phyloP scores from a whole-genome alignment of 2,329 filamentous ascomycete species.

The Emydomyces testavorans region DNA sequence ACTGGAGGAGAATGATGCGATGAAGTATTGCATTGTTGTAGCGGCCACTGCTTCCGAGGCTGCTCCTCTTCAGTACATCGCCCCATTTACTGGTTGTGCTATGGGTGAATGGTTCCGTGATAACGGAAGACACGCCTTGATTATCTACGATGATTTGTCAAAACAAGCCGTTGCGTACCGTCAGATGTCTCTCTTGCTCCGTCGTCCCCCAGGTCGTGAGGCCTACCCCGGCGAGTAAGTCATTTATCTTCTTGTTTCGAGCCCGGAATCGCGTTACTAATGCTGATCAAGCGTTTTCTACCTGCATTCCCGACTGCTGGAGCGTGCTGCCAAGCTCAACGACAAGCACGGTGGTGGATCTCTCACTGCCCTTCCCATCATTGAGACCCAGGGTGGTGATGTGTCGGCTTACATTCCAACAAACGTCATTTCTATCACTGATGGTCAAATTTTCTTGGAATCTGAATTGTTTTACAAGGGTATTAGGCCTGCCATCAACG shows the following conservation, averaged over 20 bases:
- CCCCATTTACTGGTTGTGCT: slow-evolving; percentile 68
- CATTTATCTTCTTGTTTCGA: not conserved
- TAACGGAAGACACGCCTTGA: slow-evolving; percentile 73
- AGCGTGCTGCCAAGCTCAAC: slow-evolving; percentile 99
- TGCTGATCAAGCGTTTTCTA: slow-evolving; percentile 64
- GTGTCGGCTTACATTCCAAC: slow-evolving; percentile 99
- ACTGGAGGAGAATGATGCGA: slow-evolving; percentile 97
- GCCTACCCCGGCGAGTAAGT: slow-evolving; percentile 85
- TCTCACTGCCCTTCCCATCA: slow-evolving; percentile 91
- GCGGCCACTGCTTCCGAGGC: slow-evolving; percentile 97
- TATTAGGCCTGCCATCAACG: slow-evolving; percentile 99
- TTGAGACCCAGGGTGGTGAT: slow-evolving; percentile 99
- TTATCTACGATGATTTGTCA: slow-evolving; percentile 89
- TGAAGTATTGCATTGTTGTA: slow-evolving; percentile 93
- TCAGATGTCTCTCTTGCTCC: slow-evolving; percentile 96
- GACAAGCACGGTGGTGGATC: slow-evolving; percentile 89
- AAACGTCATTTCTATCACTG: slow-evolving; percentile 99
- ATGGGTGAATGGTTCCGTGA: slow-evolving; percentile 68
- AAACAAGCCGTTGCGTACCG: slow-evolving; percentile 98
- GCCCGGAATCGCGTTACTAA: slow-evolving; percentile 16
- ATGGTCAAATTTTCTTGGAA: slow-evolving; percentile 99
- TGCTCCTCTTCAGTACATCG: slow-evolving; percentile 84
- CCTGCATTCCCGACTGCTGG: slow-evolving; percentile 96
- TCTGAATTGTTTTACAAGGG: slow-evolving; percentile 99
- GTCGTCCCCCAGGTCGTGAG: slow-evolving; percentile 97